Evolutionary conservation across 805 yeast species (phyloP).

Genomic region (Ogataea neopini): DNA sequence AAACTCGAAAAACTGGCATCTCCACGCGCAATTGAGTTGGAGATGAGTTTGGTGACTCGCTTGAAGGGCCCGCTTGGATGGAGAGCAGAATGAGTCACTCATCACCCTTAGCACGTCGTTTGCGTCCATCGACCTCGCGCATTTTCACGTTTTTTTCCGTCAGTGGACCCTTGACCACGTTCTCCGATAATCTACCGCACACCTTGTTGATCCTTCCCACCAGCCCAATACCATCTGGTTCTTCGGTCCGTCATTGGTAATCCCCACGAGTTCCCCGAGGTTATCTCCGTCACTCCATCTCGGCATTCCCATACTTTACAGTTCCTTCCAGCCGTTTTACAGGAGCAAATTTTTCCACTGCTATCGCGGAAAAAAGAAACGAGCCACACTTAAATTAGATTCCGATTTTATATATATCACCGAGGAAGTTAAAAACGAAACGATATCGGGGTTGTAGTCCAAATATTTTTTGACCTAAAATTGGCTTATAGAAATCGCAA

Average conservation of each 20-base stretch:
- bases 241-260: no score
- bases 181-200: neutral
- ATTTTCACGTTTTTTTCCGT: neutral
- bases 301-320: no score
- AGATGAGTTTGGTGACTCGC: no score
- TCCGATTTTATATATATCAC: neutral
- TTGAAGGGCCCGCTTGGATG: no score
- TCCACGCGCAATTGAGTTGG: no score
- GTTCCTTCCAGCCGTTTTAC: neutral
- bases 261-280: no score
- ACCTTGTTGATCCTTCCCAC: no score
- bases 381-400: constrained; percentile 9
- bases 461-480: neutral
- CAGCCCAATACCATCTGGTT: no score
- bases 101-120: neutral
- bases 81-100: no score
- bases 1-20: no score
- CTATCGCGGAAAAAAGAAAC: neutral
- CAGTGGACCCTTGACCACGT: neutral
- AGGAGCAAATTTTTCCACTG: neutral
- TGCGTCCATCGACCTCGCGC: neutral
- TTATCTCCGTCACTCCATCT: no score
- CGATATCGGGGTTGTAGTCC: neutral
- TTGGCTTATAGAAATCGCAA: no score
- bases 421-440: constrained; percentile 1